Base-by-base conservation (phyloP, 2,329 filamentous ascomycete species). In the Hymenoscyphus scutula region DNA sequence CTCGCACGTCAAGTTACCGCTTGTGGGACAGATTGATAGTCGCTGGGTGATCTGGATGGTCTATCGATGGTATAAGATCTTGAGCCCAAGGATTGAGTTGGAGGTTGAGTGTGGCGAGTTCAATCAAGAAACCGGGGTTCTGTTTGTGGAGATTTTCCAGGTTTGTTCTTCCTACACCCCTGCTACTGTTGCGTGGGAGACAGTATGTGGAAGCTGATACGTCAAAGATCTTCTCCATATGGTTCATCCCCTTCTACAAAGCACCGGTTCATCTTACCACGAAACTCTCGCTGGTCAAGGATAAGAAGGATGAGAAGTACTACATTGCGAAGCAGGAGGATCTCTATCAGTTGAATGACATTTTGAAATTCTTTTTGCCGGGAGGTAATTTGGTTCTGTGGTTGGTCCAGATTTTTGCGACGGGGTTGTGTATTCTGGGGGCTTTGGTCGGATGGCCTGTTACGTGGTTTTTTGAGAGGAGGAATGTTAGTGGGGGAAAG, bases 41-140 rank as follows among this genome's bases (percentile, higher is more conserved):
- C 82, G 90, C 53, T 85, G 81, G 76, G 73, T 90, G 5, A 81
- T 96, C 19, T 77, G 83, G 56, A 81, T 82, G 68, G 88, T 96
- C 62, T 96, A 91, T 72, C 84, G 86, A 48, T 93, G 89, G 90
- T 94, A 96, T 76, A 91, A 92, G 72, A 89, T 94, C 67, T 80
- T 96, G 72, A 91, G 87, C 65, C 92, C 92, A 0, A 78, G 80
- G 19, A 90, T 95, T 67, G 81, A 87, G 53, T 77, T 94, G 13
- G 77, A 82, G 1, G 80, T 97, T 19, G 83, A 91, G 65, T 83
- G 81, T 3, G 13, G 65, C 89, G 90, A 88, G 17, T 90, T 87
- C 70, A 91, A 96, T 72, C 77, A 86, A 69, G 71, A 80, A 2
- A 84, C 83, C 25, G 79, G 85, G 48, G 81, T 84, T n/a, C 83